Base-by-base conservation (phyloP, 768 basidiomycete species). In the Trametes cubensis region DNA sequence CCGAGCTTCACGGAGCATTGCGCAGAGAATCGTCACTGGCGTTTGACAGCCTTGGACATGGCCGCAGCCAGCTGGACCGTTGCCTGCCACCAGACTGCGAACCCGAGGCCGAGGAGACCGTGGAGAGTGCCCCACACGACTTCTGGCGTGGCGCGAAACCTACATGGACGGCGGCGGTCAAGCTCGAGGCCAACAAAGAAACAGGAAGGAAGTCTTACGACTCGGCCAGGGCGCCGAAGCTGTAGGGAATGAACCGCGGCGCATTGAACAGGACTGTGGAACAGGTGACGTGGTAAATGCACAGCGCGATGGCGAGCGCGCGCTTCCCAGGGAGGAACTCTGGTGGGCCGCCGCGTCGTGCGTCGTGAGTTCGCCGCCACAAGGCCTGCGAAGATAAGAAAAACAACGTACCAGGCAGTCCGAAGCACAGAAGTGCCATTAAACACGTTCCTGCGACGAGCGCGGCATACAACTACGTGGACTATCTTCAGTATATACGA, bases 261-360 rank as follows among this genome's bases (percentile, higher is more conserved):
- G 89, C 80, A 61, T 89, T 85, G 72, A 83, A 88, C 51, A 94
- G 82, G 51, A 92, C 75, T 2, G 90, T 92, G 0, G 91, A 90
- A 52, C 80, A 81, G 34, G 87, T 73, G 60, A 79, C 85, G 72
- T 94, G 92, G 72, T 94, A 94, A 15, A 92, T 67, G 63, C 87
- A 86, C 2, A 94, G 81, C 11, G 80, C 85, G 28, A 94, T 86
- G 2, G 89, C 92, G 10, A 94, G 73, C 0, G 90, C 92, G 17
- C 92, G 85, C 77, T 94, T 94, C 13, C 91, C 91, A 0, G 92
- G 92, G 3, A 94, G 76, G 73, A 90, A 92, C 67, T 94, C 92
- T 90, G 63, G 20, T 14, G 46, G 8, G 6, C 28, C 41, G 39
- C 18, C 18, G 42, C 42, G 34, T 4, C 49, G 34, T 13, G 17